These are phyloP conservation scores for Fraxinus quadrangulata DNA, from an alignment of 257 asterid genomes.

Conservation along the genomic window DNA sequence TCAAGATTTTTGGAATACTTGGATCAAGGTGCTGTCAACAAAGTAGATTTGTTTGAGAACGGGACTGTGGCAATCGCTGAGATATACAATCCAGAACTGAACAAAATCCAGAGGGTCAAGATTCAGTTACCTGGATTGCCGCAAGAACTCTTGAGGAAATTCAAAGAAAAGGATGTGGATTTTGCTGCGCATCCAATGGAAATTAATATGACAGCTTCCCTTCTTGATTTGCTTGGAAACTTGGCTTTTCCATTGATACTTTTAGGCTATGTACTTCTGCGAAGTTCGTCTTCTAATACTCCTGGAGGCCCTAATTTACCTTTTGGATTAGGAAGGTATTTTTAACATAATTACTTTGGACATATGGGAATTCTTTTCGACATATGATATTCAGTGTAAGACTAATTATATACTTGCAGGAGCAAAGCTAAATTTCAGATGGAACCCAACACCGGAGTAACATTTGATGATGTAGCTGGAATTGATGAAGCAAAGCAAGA, in stretches of 20 bases:
- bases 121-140: slow-evolving; percentile 67
- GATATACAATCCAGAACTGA: slow-evolving; percentile 48
- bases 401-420: slow-evolving; percentile 30
- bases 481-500: slow-evolving; percentile 74
- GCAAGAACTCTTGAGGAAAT: slow-evolving; percentile 49
- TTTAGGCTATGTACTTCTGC: slow-evolving; percentile 44
- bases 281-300: slow-evolving; percentile 37
- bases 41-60: slow-evolving; percentile 62
- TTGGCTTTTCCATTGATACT: slow-evolving; percentile 62
- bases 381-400: background rate
- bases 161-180: slow-evolving; percentile 54
- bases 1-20: slow-evolving; percentile 63
- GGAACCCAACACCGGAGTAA: slow-evolving; percentile 75
- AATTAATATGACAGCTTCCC: slow-evolving; percentile 25
- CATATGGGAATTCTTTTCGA: background rate
- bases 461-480: slow-evolving; percentile 80
- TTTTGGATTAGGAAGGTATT: slow-evolving; percentile 67
- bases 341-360: background rate
- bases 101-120: slow-evolving; percentile 58
- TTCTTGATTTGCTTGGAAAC: slow-evolving; percentile 56
- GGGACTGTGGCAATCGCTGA: slow-evolving; percentile 64
- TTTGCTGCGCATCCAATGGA: slow-evolving; percentile 58
- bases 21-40: slow-evolving; percentile 53
- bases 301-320: slow-evolving; percentile 70
- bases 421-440: slow-evolving; percentile 69